These are phyloP conservation scores for Rhizomucor miehei DNA, from an alignment of 371 early-diverging fungal species.

Conservation along the genomic window DNA sequence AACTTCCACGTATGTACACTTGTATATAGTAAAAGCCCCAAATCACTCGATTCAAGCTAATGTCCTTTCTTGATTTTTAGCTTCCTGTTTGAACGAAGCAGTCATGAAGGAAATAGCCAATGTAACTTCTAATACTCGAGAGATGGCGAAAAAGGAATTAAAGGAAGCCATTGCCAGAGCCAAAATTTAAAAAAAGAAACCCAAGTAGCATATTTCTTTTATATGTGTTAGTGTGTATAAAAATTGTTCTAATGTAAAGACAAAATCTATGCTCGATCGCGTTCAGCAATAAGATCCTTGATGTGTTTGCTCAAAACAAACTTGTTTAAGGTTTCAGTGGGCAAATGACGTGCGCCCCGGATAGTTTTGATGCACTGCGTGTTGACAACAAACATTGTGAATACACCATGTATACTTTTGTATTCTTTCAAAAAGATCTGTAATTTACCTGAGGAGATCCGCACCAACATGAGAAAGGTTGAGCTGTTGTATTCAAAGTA, in stretches of 20 bases:
- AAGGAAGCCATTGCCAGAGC: not conserved
- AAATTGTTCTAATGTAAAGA: too few relatives aligned
- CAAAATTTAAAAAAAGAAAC: not conserved
- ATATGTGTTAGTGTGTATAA: not conserved
- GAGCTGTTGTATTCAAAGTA: too few relatives aligned
- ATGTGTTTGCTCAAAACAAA: constrained; percentile 59
- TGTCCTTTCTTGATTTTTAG: too few relatives aligned
- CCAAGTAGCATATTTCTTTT: not conserved
- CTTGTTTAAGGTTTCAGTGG: constrained; percentile 39
- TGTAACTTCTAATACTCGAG: too few relatives aligned
- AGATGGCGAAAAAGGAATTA: too few relatives aligned
- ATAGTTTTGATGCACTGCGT: constrained; percentile 67
- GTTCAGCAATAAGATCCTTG: constrained; percentile 40
- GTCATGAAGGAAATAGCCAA: too few relatives aligned
- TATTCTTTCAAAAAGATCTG: too few relatives aligned
- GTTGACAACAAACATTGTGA: too few relatives aligned
- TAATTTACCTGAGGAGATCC: constrained; percentile 48
- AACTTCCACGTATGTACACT: not conserved
- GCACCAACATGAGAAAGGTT: constrained; percentile 87
- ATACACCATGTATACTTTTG: too few relatives aligned
- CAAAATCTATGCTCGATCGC: constrained; percentile 19
- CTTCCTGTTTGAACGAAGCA: too few relatives aligned
- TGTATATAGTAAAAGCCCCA: too few relatives aligned
- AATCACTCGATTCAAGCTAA: too few relatives aligned
- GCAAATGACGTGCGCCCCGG: constrained; percentile 57